Percentiles rank a stretch among this genome's conserved stretches.
Evolutionary conservation across 2,329 filamentous ascomycete genomes (phyloP).

Genomic region (Incumbomyces lentus): DNA sequence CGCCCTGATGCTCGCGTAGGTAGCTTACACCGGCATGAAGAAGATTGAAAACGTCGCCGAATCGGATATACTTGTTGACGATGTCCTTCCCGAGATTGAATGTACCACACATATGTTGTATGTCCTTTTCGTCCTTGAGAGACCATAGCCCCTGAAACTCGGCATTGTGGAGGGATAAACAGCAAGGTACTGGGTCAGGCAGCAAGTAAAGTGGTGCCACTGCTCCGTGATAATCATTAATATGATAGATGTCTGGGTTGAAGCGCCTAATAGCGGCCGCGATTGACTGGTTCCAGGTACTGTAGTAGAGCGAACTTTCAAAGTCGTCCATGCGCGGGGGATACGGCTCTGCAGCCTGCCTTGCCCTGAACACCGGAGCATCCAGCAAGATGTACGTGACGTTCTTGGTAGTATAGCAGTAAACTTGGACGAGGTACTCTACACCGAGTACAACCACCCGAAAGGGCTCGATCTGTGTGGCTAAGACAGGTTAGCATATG

Average conservation of each 20-base stretch:
- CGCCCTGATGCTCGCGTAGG: constrained; percentile 55
- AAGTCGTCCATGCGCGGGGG: constrained; percentile 62
- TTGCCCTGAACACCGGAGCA: constrained; percentile 55
- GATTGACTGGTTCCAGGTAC: constrained; percentile 61
- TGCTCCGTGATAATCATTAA: constrained; percentile 56
- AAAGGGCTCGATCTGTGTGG: constrained; percentile 51
- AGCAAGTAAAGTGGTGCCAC: constrained; percentile 55
- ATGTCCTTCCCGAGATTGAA: constrained; percentile 51
- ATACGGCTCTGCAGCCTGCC: constrained; percentile 53
- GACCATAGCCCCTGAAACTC: constrained; percentile 62
- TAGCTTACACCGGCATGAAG: constrained; percentile 58
- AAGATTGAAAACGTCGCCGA: constrained; percentile 59
- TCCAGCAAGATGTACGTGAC: constrained; percentile 60
- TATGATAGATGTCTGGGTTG: constrained; percentile 53
- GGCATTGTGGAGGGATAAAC: constrained; percentile 57
- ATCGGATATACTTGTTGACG: constrained; percentile 53
- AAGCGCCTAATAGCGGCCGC: constrained; percentile 53
- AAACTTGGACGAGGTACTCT: constrained; percentile 51
- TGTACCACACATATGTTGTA: constrained; percentile 52
- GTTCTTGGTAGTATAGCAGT: constrained; percentile 53
- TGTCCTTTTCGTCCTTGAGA: constrained; percentile 52
- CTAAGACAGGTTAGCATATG: constrained; percentile 21
- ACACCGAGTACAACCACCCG: constrained; percentile 51
- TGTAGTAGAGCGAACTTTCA: constrained; percentile 58
- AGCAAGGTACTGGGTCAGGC: constrained; percentile 51